Evolutionary conservation across 1,284 basidiomycete species (phyloP).

Genomic region (Ceratorhiza oryzae-sativae): DNA sequence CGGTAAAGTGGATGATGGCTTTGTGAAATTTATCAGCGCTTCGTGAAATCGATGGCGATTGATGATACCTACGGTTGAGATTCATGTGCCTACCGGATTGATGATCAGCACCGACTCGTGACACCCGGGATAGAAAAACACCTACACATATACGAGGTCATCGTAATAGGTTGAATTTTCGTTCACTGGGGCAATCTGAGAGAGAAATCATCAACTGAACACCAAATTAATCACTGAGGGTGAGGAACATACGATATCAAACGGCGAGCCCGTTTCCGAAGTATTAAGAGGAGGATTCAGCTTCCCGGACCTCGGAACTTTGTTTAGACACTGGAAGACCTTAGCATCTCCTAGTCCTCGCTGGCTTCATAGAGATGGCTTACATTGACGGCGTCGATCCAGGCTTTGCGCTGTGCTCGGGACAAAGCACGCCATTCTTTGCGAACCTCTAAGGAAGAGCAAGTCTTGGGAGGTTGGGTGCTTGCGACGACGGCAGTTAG

Average conservation of each 20-base stretch:
- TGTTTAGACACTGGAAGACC: not conserved
- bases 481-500: not conserved
- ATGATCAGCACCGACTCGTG: not conserved
- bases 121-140: not conserved
- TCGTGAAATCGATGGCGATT: too few relatives aligned
- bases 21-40: not conserved
- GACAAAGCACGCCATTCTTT: slow-evolving; percentile 7
- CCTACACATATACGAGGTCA: slow-evolving; percentile 11
- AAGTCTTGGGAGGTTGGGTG: not conserved
- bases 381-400: slow-evolving; percentile 12
- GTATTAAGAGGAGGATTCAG: slow-evolving; percentile 12
- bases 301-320: not conserved
- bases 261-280: not conserved
- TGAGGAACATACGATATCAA: too few relatives aligned
- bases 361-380: too few relatives aligned
- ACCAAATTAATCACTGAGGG: too few relatives aligned
- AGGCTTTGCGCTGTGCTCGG: slow-evolving; percentile 3
- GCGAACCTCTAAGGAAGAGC: not conserved
- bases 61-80: not conserved
- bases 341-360: too few relatives aligned
- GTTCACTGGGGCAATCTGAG: not conserved
- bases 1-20: slow-evolving; percentile 9
- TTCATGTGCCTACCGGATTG: not conserved
- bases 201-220: not conserved
- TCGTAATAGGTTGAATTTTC: slow-evolving; percentile 12